Evolutionary conservation across 2,329 filamentous ascomycete species (phyloP).

Genomic region (Aspergillus ochraceoroseus): DNA sequence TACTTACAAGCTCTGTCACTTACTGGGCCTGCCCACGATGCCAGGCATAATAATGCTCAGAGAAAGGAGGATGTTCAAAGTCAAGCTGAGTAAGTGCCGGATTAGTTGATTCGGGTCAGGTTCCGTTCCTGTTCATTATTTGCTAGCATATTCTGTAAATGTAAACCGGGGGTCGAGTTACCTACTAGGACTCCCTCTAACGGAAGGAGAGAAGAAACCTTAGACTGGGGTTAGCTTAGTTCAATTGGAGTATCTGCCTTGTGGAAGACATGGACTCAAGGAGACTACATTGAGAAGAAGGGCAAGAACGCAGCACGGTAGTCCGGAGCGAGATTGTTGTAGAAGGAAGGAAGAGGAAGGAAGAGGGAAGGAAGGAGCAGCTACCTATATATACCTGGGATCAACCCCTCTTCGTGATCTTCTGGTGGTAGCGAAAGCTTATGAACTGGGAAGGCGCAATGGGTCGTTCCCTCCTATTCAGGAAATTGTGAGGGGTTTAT

Average conservation of each 20-base stretch:
- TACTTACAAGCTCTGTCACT: constrained; percentile 1
- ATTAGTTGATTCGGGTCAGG: too few species aligned
- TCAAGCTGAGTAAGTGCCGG: background rate
- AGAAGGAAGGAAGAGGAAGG: constrained; percentile 1
- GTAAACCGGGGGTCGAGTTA: too few species aligned
- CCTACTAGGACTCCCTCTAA: too few species aligned
- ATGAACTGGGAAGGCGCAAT: background rate
- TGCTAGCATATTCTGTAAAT: too few species aligned
- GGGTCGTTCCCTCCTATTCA: constrained; percentile 7
- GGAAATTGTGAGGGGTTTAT: background rate
- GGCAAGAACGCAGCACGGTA: background rate
- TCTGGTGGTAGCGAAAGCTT: background rate
- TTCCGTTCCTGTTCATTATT: too few species aligned
- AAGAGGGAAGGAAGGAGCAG: background rate
- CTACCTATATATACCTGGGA: background rate
- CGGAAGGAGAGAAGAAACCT: background rate
- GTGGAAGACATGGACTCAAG: too few species aligned
- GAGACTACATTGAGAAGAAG: constrained; percentile 4
- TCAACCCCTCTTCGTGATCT: background rate
- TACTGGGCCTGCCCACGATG: constrained; percentile 20
- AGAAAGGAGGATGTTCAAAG: constrained; percentile 4
- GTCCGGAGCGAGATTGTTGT: too few species aligned
- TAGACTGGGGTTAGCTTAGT: too few species aligned
- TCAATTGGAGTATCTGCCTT: too few species aligned
- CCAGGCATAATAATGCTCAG: constrained; percentile 15